Conservation (phyloP, 768 basidiomycete genomes). For the Suillus brevipes region DNA sequence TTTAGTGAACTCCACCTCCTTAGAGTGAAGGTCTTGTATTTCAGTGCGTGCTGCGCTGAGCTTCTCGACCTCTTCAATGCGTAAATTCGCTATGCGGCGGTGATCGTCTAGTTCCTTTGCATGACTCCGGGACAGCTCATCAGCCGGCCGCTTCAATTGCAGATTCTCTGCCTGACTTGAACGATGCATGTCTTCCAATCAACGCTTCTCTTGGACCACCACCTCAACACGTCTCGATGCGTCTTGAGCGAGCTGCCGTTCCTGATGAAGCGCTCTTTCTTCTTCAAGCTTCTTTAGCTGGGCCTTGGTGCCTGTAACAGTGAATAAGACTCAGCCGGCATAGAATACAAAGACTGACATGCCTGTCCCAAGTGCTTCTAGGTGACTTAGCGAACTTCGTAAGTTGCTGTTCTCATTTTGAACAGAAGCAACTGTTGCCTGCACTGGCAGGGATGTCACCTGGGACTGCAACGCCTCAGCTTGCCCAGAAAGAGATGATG, state of each 20-base stretch:
- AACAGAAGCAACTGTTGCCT: not conserved
- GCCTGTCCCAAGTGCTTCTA: conserved; percentile 18
- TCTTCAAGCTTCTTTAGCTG: conserved; percentile 14
- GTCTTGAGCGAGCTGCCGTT: conserved; percentile 8
- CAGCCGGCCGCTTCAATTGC: conserved; percentile 13
- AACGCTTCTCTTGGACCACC: conserved; percentile 26
- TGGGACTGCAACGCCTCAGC: not conserved
- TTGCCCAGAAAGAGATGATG: conserved; percentile 15
- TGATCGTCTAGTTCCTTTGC: conserved; percentile 1
- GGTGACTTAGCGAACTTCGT: not conserved
- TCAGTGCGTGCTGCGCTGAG: conserved; percentile 19
- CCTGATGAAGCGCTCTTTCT: conserved; percentile 23
- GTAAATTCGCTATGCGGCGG: not conserved
- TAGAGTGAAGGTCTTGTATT: conserved; percentile 21
- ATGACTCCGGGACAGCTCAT: conserved; percentile 15
- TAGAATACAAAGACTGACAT: conserved; percentile 9
- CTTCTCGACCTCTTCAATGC: conserved; percentile 9
- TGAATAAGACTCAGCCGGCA: not conserved
- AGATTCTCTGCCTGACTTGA: conserved; percentile 19
- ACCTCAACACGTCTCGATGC: conserved; percentile 12
- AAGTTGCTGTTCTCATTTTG: not conserved
- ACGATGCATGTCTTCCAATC: conserved; percentile 17
- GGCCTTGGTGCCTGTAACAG: not conserved
- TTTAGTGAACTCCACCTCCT: conserved; percentile 13
- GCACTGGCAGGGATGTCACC: conserved; percentile 1